phyloP scores from a whole-genome alignment of 1,139 yeast genomes.

The Saccharomyces hybrid region DNA sequence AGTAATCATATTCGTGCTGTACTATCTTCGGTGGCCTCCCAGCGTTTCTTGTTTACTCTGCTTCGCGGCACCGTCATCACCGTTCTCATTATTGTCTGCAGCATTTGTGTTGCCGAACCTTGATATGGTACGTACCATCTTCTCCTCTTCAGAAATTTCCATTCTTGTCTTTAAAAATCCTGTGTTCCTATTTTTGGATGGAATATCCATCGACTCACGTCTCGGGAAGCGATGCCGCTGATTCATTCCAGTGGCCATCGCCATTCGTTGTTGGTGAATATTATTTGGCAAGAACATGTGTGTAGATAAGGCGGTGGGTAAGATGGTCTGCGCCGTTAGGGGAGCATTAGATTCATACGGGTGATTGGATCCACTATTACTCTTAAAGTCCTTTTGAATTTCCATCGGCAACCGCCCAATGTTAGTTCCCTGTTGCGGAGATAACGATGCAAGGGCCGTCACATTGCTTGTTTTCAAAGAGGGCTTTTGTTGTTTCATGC shows the following conservation, averaged over 20 bases:
- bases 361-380: conserved; percentile 22
- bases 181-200: conserved; percentile 24
- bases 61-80: neutral
- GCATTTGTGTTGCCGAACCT: conserved; percentile 12
- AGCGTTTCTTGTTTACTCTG: neutral
- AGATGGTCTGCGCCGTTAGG: conserved; percentile 43
- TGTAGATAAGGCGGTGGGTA: conserved; percentile 47
- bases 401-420: conserved; percentile 5
- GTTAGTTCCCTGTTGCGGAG: conserved; percentile 17
- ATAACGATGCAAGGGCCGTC: conserved; percentile 26
- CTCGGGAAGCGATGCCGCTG: conserved; percentile 9
- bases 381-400: conserved; percentile 6
- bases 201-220: conserved; percentile 30
- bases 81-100: conserved; percentile 4
- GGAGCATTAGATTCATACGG: conserved; percentile 45
- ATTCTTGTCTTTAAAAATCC: conserved; percentile 28
- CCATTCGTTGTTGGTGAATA: conserved; percentile 27
- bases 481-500: conserved; percentile 6
- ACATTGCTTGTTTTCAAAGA: conserved; percentile 25
- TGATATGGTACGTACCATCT: conserved; percentile 7
- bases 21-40: neutral
- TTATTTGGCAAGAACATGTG: conserved; percentile 48
- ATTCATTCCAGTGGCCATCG: conserved; percentile 13
- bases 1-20: neutral
- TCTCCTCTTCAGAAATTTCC: conserved; percentile 31